These are phyloP conservation scores for Debaryomyces sp. DNA, from an alignment of 1,139 yeast species.

Conservation along the genomic window DNA sequence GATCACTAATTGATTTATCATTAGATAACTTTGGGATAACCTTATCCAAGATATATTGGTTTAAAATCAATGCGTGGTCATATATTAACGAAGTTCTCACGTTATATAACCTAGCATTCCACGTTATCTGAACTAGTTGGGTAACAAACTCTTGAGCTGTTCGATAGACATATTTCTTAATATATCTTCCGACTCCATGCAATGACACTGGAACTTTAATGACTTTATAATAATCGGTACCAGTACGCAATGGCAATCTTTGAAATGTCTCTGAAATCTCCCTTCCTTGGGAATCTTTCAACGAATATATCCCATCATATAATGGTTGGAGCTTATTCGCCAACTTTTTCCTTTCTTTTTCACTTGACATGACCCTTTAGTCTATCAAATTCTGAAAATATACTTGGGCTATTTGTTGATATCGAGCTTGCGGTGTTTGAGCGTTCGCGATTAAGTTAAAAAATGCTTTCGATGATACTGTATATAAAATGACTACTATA, in stretches of 20 bases:
- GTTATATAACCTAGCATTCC: constrained; percentile 89
- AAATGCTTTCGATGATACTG: not conserved
- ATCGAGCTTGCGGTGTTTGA: not conserved
- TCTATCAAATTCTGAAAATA: not conserved
- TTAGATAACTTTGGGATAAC: constrained; percentile 56
- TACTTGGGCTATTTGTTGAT: constrained; percentile 1
- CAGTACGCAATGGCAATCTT: constrained; percentile 54
- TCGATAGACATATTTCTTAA: constrained; percentile 55
- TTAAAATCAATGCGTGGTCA: constrained; percentile 71
- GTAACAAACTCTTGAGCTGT: constrained; percentile 68
- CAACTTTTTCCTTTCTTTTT: constrained; percentile 45
- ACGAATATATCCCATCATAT: constrained; percentile 45
- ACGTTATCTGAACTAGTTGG: constrained; percentile 80
- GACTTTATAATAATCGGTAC: constrained; percentile 49
- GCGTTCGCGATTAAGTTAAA: not conserved
- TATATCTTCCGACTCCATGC: constrained; percentile 42
- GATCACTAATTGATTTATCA: constrained; percentile 44
- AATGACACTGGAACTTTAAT: constrained; percentile 47
- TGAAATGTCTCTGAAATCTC: constrained; percentile 52
- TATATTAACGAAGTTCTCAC: constrained; percentile 69
- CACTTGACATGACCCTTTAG: constrained; percentile 24
- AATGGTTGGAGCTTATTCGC: constrained; percentile 40
- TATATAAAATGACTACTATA: not conserved
- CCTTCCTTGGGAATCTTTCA: constrained; percentile 47
- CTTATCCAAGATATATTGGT: constrained; percentile 55